Conservation (phyloP, 2,329 filamentous ascomycete genomes). For the Trichoderma gracile region DNA sequence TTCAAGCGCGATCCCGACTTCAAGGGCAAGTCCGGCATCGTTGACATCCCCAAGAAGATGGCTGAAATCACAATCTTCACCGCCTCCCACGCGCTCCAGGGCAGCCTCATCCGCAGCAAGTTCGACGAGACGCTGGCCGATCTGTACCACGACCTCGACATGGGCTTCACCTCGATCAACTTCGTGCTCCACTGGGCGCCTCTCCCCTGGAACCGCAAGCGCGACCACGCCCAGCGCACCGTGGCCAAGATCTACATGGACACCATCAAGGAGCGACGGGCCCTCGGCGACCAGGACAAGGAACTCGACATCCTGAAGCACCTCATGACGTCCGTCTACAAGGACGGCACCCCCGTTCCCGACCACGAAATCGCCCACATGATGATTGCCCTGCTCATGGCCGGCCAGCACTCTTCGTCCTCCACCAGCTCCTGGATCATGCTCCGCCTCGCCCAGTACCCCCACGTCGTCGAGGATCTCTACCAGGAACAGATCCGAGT, state of each 20-base stretch:
- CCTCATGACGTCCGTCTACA: conserved; percentile 82
- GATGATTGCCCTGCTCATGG: conserved; percentile 93
- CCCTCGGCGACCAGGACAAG: conserved; percentile 50
- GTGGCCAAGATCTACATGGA: conserved; percentile 81
- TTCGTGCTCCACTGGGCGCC: conserved; percentile 89
- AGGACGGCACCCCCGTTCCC: conserved; percentile 75
- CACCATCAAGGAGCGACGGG: conserved; percentile 73
- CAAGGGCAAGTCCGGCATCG: conserved; percentile 66
- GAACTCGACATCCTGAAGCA: conserved; percentile 84
- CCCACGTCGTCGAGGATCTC: conserved; percentile 76
- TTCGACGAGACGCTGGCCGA: conserved; percentile 80
- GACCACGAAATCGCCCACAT: conserved; percentile 87
- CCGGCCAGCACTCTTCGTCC: conserved; percentile 85
- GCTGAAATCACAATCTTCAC: conserved; percentile 89
- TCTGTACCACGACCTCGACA: conserved; percentile 85
- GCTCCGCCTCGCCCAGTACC: conserved; percentile 74
- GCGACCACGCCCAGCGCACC: conserved; percentile 76
- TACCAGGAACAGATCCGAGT: conserved; percentile 76
- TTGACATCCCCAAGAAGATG: conserved; percentile 74
- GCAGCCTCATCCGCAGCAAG: conserved; percentile 75
- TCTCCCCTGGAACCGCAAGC: conserved; percentile 81
- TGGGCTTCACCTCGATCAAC: conserved; percentile 87
- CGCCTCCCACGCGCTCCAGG: conserved; percentile 81
- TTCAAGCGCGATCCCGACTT: conserved; percentile 67
- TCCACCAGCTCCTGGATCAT: conserved; percentile 85